Evolutionary conservation across 1,284 basidiomycete species (phyloP).

Genomic region (Vanrija sp.): DNA sequence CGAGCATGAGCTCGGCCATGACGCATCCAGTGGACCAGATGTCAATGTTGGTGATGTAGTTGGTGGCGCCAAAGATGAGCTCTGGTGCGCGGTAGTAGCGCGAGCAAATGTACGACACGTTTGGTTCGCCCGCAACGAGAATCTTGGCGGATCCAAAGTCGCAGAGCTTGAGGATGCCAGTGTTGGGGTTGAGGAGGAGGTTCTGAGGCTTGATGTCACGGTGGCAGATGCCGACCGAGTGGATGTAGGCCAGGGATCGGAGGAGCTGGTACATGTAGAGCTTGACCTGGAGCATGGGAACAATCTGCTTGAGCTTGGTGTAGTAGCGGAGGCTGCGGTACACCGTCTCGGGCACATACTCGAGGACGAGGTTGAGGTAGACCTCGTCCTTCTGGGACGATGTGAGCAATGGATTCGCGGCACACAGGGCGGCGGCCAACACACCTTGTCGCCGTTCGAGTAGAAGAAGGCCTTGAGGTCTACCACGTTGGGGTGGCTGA

Average conservation of each 20-base stretch:
- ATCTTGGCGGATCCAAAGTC: conserved; percentile 99
- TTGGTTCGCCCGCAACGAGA: conserved; percentile 93
- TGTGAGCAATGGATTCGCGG: conserved; percentile 1
- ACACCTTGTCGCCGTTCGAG: conserved; percentile 96
- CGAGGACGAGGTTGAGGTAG: conserved; percentile 97
- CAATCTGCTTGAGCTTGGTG: conserved; percentile 98
- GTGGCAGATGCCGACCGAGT: conserved; percentile 67
- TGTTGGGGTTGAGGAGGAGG: conserved; percentile 90
- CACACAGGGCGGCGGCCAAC: conserved; percentile 17
- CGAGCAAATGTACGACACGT: conserved; percentile 99
- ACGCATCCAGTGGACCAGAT: conserved; percentile 99
- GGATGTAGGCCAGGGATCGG: conserved; percentile 51
- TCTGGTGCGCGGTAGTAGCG: conserved; percentile 99
- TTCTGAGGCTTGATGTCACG: conserved; percentile 99
- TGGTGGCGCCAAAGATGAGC: conserved; percentile 98
- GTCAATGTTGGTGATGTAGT: conserved; percentile 99
- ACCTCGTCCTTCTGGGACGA: conserved; percentile 89
- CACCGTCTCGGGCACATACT: conserved; percentile 99
- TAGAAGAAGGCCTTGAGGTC: conserved; percentile 99
- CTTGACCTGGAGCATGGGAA: conserved; percentile 99
- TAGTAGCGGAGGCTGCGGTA: conserved; percentile 98
- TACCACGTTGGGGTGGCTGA: conserved; percentile 95
- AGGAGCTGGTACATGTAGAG: conserved; percentile 66
- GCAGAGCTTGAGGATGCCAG: conserved; percentile 94
- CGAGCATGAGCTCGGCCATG: conserved; percentile 99